phyloP scores from a whole-genome alignment of 495 filamentous ascomycete genomes.

The Podospora australis region DNA sequence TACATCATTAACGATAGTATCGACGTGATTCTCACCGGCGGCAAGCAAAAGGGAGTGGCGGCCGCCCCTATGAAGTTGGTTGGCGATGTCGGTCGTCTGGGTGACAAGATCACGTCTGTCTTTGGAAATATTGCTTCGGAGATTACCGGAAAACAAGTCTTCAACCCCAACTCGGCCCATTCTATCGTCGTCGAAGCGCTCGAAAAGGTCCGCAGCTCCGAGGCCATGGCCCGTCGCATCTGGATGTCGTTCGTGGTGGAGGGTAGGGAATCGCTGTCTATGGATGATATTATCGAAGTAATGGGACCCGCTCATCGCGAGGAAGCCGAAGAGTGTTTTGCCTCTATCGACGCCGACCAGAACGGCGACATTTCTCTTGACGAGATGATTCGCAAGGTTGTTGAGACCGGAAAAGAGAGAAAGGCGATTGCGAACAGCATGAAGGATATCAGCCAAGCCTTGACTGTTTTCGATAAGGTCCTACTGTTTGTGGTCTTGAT shows the following conservation, averaged over 20 bases:
- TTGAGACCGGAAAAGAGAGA: conserved; percentile 73
- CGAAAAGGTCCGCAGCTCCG: conserved; percentile 72
- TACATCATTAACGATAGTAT: conserved; percentile 81
- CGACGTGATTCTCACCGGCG: conserved; percentile 39
- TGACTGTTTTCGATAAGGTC: conserved; percentile 81
- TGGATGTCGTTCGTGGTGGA: conserved; percentile 99
- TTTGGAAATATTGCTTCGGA: conserved; percentile 94
- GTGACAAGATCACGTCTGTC: conserved; percentile 83
- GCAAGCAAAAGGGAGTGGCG: conserved; percentile 49
- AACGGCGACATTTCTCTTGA: conserved; percentile 94
- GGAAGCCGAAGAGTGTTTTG: conserved; percentile 80
- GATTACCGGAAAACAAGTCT: conserved; percentile 88
- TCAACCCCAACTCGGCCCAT: conserved; percentile 83
- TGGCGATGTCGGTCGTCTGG: conserved; percentile 70
- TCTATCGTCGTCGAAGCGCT: conserved; percentile 83
- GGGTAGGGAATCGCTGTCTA: conserved; percentile 68
- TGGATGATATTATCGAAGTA: conserved; percentile 81
- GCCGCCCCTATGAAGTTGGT: conserved; percentile 73
- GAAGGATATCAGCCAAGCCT: conserved; percentile 95
- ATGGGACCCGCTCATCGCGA: conserved; percentile 63
- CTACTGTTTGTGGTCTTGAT: conserved; percentile 71
- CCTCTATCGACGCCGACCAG: conserved; percentile 70
- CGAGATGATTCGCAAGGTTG: conserved; percentile 86
- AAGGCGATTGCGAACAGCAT: conserved; percentile 84
- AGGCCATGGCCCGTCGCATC: conserved; percentile 82